Evolutionary conservation across 2,329 filamentous ascomycete genomes (phyloP).

Genomic region (Dothiorella sarmentorum): DNA sequence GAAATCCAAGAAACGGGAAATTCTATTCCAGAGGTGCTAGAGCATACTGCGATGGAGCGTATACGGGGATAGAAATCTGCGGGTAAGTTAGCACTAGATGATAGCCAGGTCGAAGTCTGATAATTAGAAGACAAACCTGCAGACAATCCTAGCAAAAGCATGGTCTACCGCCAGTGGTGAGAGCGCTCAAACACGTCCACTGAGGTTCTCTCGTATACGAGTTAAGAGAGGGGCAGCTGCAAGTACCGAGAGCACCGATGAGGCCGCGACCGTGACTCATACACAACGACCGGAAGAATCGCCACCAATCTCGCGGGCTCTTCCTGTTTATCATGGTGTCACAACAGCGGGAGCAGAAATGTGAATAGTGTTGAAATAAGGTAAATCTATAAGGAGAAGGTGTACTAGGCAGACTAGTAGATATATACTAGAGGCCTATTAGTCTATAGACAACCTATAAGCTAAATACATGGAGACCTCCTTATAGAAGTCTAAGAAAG

Average conservation of each 20-base stretch:
- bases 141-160: background rate
- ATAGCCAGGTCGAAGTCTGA: background rate
- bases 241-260: background rate
- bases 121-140: background rate
- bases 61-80: too few relatives aligned
- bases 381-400: too few relatives aligned
- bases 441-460: too few relatives aligned
- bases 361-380: too few relatives aligned
- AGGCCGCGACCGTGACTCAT: background rate
- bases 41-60: background rate
- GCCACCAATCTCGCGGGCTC: background rate
- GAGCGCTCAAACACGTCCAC: background rate
- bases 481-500: too few relatives aligned
- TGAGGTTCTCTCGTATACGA: background rate
- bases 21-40: background rate
- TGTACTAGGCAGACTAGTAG: too few relatives aligned
- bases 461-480: too few relatives aligned
- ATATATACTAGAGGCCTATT: too few relatives aligned
- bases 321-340: too few relatives aligned
- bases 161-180: background rate
- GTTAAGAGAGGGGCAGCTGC: background rate
- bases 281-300: background rate
- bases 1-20: background rate
- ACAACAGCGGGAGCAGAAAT: too few relatives aligned
- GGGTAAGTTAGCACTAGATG: background rate